phyloP scores from a whole-genome alignment of 2,329 filamentous ascomycete genomes.

The Colletotrichum sp. region DNA sequence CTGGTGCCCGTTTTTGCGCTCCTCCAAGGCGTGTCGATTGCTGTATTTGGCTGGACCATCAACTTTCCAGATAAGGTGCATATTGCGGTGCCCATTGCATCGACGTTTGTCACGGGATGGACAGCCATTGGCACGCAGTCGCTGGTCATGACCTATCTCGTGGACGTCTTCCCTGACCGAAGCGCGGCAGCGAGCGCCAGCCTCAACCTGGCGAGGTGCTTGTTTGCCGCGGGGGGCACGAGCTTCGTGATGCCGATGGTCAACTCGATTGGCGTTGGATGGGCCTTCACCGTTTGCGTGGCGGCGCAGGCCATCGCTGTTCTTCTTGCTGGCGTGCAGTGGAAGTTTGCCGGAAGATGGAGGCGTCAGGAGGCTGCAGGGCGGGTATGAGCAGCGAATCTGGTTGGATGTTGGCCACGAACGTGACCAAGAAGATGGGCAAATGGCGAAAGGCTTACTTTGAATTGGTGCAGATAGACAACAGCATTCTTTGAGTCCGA shows the following conservation, averaged over 20 bases:
- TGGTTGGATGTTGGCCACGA: neutral
- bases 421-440: neutral
- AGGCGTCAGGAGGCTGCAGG: slow-evolving; percentile 28
- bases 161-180: slow-evolving; percentile 55
- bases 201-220: slow-evolving; percentile 56
- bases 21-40: slow-evolving; percentile 49
- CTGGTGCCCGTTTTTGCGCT: slow-evolving; percentile 49
- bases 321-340: slow-evolving; percentile 49
- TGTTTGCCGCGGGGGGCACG: slow-evolving; percentile 51
- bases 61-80: slow-evolving; percentile 45
- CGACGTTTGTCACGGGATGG: slow-evolving; percentile 58
- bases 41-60: slow-evolving; percentile 59
- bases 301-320: slow-evolving; percentile 48
- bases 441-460: neutral
- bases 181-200: slow-evolving; percentile 58
- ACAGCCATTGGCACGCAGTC: slow-evolving; percentile 53
- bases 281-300: slow-evolving; percentile 49
- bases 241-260: slow-evolving; percentile 54
- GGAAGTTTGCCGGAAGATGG: slow-evolving; percentile 42
- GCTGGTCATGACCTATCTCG: slow-evolving; percentile 55
- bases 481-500: neutral
- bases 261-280: slow-evolving; percentile 33
- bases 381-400: neutral
- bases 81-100: slow-evolving; percentile 54
- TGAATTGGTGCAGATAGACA: neutral